A percentile compares a stretch with the other conserved stretches of the same genome.
These are phyloP conservation scores for Santalum album DNA, from an alignment of 164 flowering plant genomes.

Conservation along the genomic window DNA sequence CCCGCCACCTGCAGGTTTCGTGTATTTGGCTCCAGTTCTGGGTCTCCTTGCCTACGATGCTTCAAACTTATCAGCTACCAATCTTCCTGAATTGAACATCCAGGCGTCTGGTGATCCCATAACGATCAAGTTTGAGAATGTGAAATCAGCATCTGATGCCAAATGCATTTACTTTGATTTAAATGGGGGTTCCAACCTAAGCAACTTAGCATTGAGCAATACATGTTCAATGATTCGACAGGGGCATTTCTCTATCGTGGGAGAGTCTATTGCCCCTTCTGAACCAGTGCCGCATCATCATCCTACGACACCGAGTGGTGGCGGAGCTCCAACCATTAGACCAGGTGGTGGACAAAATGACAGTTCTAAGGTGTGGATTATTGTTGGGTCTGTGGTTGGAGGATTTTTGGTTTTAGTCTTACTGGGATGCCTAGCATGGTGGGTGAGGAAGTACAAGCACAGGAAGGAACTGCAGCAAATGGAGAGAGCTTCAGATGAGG, in stretches of 20 bases:
- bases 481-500: slow-evolving; percentile 69
- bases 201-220: background rate
- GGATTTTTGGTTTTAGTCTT: slow-evolving; percentile 36
- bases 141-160: background rate
- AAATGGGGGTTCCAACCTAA: background rate
- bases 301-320: slow-evolving; percentile 7
- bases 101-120: background rate
- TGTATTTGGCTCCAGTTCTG: background rate
- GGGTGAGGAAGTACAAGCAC: slow-evolving; percentile 30
- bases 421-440: slow-evolving; percentile 27
- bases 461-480: slow-evolving; percentile 48
- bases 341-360: slow-evolving; percentile 11
- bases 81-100: background rate
- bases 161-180: background rate
- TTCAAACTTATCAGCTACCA: background rate
- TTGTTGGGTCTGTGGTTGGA: slow-evolving; percentile 55
- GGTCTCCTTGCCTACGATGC: slow-evolving; percentile 3
- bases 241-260: slow-evolving; percentile 79
- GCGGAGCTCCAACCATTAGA: no score
- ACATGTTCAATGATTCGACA: slow-evolving; percentile 39
- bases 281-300: slow-evolving; percentile 16
- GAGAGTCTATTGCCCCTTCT: slow-evolving; percentile 36
- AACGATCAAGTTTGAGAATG: background rate
- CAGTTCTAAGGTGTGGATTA: slow-evolving; percentile 43
- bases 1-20: background rate